Conservation (phyloP, 805 yeast genomes). For the Candida pseudofarinosa region DNA sequence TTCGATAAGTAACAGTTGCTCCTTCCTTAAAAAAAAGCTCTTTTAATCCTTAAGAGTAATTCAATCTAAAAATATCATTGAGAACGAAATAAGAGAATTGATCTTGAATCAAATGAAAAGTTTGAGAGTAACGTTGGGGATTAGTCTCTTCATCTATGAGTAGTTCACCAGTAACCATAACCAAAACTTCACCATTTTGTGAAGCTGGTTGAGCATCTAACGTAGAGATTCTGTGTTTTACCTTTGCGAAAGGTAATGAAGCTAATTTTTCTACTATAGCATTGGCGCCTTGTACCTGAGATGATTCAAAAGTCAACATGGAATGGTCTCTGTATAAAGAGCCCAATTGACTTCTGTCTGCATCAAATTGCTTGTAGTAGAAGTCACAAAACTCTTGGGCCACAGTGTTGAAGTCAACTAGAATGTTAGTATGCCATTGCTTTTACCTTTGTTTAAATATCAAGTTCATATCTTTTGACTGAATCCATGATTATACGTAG, state of each 20-base stretch:
- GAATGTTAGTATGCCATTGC: neutral
- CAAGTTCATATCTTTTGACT: too few species aligned
- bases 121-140: constrained; percentile 95
- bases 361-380: constrained; percentile 92
- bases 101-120: constrained; percentile 94
- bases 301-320: constrained; percentile 94
- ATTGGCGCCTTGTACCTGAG: constrained; percentile 92
- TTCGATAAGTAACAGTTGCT: too few species aligned
- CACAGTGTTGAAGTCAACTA: constrained; percentile 44
- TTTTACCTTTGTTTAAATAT: too few species aligned
- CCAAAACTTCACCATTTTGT: constrained; percentile 86
- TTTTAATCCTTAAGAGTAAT: constrained; percentile 53
- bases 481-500: too few species aligned
- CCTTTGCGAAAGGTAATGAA: constrained; percentile 87
- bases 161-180: constrained; percentile 96
- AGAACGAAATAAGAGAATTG: constrained; percentile 87
- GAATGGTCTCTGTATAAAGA: constrained; percentile 94
- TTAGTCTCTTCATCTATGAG: constrained; percentile 90
- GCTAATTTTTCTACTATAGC: constrained; percentile 88
- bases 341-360: constrained; percentile 88
- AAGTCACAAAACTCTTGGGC: constrained; percentile 84
- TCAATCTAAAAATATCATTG: constrained; percentile 95
- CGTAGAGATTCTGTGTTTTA: constrained; percentile 88
- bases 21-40: too few species aligned
- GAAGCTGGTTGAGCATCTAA: constrained; percentile 98